phyloP scores from a whole-genome alignment of 345 rosid genomes.

The Noccaea bulbosa region DNA sequence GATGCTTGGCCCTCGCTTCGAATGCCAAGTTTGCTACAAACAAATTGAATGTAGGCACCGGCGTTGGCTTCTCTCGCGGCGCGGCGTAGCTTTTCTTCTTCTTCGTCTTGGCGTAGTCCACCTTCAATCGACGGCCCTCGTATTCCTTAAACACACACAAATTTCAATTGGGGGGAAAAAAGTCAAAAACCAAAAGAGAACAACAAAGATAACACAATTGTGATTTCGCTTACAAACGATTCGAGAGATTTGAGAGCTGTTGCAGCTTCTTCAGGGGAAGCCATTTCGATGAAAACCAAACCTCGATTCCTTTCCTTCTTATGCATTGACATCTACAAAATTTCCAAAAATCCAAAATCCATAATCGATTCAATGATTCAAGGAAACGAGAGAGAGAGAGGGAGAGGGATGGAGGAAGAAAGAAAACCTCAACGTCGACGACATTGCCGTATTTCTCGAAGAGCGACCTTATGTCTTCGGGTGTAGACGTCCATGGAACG shows the following conservation, averaged over 20 bases:
- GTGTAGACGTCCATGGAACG: conserved; percentile 74
- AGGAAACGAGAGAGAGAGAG: no score
- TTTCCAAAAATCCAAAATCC: conserved; percentile 8
- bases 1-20: conserved; percentile 68
- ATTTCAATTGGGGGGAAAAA: no score
- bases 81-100: conserved; percentile 55
- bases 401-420: no score
- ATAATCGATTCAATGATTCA: neutral
- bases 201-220: conserved; percentile 19
- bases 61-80: conserved; percentile 47
- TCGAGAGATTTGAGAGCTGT: conserved; percentile 65
- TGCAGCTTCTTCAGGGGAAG: conserved; percentile 74
- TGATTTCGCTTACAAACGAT: conserved; percentile 46
- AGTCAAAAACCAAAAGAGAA: conserved; percentile 19
- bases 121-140: conserved; percentile 66
- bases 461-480: conserved; percentile 80
- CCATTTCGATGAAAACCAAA: conserved; percentile 77
- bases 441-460: conserved; percentile 73
- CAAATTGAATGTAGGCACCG: conserved; percentile 59
- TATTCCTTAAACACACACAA: conserved; percentile 57
- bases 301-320: conserved; percentile 72
- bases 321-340: conserved; percentile 79
- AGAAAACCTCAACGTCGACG: conserved; percentile 69
- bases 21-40: conserved; percentile 71
- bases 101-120: conserved; percentile 62